A percentile compares a stretch with the other conserved stretches of the same genome.
Evolutionary conservation across 805 yeast genomes (phyloP).

Genomic region (Clavispora carvajalis): DNA sequence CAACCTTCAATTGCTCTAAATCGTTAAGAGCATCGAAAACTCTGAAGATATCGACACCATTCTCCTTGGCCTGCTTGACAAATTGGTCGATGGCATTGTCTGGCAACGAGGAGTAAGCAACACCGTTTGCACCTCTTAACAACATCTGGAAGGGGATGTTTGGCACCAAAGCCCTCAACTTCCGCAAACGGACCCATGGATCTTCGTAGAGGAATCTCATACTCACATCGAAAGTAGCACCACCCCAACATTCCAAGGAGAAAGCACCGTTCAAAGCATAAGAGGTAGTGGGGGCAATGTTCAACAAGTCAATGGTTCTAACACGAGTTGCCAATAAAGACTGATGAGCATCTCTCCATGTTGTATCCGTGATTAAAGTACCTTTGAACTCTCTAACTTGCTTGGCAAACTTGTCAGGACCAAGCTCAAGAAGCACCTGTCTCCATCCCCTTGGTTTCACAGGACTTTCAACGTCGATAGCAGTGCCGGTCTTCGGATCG

Average conservation of each 20-base stretch:
- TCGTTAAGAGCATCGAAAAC: slow-evolving; percentile 98
- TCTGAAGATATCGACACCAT: slow-evolving; percentile 96
- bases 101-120: slow-evolving; percentile 95
- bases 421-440: slow-evolving; percentile 73
- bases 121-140: slow-evolving; percentile 98
- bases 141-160: slow-evolving; percentile 99
- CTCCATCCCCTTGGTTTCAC: slow-evolving; percentile 82
- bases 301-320: slow-evolving; percentile 84
- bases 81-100: slow-evolving; percentile 98
- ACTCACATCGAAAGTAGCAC: slow-evolving; percentile 98
- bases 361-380: slow-evolving; percentile 92
- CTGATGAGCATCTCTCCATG: slow-evolving; percentile 99
- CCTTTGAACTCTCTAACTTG: slow-evolving; percentile 82
- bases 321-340: slow-evolving; percentile 95
- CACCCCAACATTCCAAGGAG: slow-evolving; percentile 99
- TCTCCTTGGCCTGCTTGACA: slow-evolving; percentile 88
- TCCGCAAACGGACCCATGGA: slow-evolving; percentile 95
- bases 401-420: slow-evolving; percentile 87
- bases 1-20: slow-evolving; percentile 92
- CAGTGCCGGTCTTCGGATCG: slow-evolving; percentile 53
- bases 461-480: slow-evolving; percentile 53
- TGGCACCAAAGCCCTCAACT: slow-evolving; percentile 85
- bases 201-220: slow-evolving; percentile 98
- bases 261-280: slow-evolving; percentile 86
- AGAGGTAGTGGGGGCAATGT: slow-evolving; percentile 92